These are phyloP conservation scores for Phytophthora tubulina DNA, from an alignment of 352 stramenopile species.

Conservation along the genomic window DNA sequence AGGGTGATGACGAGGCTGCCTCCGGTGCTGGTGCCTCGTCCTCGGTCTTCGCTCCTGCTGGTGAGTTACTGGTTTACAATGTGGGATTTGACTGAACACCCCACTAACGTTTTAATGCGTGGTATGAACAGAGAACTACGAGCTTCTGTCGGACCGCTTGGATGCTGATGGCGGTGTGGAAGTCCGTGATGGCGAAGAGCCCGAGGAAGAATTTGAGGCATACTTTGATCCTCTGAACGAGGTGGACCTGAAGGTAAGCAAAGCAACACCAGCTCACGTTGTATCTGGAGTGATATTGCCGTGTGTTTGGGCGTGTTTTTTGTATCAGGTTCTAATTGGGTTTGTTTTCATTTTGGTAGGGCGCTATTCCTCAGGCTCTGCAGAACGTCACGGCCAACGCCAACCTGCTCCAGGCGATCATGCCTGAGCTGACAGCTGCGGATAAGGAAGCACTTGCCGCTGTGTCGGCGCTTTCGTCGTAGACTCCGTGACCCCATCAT, in stretches of 20 bases:
- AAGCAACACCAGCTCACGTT: no score
- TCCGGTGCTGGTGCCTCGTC: constrained; percentile 33
- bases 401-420: constrained; percentile 66
- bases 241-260: constrained; percentile 75
- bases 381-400: constrained; percentile 59
- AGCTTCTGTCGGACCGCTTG: constrained; percentile 76
- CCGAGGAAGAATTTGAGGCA: constrained; percentile 83
- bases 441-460: constrained; percentile 74
- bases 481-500: constrained; percentile 22
- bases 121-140: constrained; percentile 60
- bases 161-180: constrained; percentile 46
- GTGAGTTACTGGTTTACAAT: constrained; percentile 38
- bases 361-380: constrained; percentile 66
- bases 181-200: constrained; percentile 55
- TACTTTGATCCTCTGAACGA: constrained; percentile 86
- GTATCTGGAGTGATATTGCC: no score
- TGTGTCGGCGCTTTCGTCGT: constrained; percentile 57
- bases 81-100: neutral
- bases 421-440: constrained; percentile 70
- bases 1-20: constrained; percentile 48
- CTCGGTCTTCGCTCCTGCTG: constrained; percentile 78
- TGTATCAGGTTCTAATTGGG: constrained; percentile 2
- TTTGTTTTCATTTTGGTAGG: constrained; percentile 37
- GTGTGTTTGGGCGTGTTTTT: constrained; percentile 1
- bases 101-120: constrained; percentile 27